These are phyloP conservation scores for Arthrobotrys iridis DNA, from an alignment of 2,329 filamentous ascomycete species.

Conservation along the genomic window DNA sequence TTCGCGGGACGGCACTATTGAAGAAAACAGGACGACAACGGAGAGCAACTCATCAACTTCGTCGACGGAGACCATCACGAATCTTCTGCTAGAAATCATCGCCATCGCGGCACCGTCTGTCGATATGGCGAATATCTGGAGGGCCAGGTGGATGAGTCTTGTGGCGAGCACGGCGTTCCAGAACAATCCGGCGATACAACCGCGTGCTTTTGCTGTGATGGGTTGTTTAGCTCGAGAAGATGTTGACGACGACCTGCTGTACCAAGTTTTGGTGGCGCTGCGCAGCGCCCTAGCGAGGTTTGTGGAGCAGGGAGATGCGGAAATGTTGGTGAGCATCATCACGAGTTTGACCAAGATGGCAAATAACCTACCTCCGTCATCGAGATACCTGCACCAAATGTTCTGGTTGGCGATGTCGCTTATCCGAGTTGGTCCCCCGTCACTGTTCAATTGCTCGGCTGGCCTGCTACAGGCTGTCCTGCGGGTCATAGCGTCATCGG, in stretches of 20 bases:
- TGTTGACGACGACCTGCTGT: conserved; percentile 76
- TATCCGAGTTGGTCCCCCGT: conserved; percentile 71
- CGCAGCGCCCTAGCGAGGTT: conserved; percentile 73
- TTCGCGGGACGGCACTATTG: conserved; percentile 56
- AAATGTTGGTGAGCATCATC: conserved; percentile 75
- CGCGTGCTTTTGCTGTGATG: conserved; percentile 76
- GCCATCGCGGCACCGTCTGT: conserved; percentile 71
- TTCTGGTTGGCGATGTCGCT: conserved; percentile 77
- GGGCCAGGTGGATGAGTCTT: conserved; percentile 77
- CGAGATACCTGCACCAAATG: conserved; percentile 74
- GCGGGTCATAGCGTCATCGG: conserved; percentile 71
- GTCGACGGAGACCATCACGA: conserved; percentile 70
- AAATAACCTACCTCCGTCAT: conserved; percentile 73
- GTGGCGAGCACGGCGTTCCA: conserved; percentile 78
- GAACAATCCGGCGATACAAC: conserved; percentile 76
- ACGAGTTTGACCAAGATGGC: conserved; percentile 77
- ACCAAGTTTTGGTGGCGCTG: conserved; percentile 75
- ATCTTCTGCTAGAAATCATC: conserved; percentile 72
- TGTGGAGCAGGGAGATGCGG: conserved; percentile 71
- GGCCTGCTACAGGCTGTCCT: conserved; percentile 73
- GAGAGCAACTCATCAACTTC: conserved; percentile 56
- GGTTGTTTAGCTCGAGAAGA: conserved; percentile 76
- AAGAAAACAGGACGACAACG: conserved; percentile 55
- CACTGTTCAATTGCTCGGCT: conserved; percentile 73
- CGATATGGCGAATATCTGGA: conserved; percentile 75